Evolutionary conservation across 2,329 filamentous ascomycete genomes (phyloP).

Genomic region (Penicillium concentricum): DNA sequence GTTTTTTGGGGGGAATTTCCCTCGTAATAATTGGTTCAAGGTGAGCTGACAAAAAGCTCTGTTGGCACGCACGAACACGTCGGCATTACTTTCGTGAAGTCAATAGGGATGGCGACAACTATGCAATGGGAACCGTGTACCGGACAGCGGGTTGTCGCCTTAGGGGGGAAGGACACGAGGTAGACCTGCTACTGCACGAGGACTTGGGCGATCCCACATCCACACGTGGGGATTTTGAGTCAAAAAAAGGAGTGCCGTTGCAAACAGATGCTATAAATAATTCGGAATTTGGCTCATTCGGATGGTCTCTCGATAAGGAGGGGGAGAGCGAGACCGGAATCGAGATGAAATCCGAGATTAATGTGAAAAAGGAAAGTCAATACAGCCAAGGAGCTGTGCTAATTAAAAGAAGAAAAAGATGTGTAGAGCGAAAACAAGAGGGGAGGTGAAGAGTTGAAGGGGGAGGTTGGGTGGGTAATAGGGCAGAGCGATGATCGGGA

Average conservation of each 20-base stretch:
- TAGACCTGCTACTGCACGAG: slow-evolving; percentile 37
- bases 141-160: slow-evolving; percentile 27
- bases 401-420: slow-evolving; percentile 2
- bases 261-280: slow-evolving; percentile 17
- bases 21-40: slow-evolving; percentile 18
- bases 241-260: slow-evolving; percentile 17
- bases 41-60: slow-evolving; percentile 27
- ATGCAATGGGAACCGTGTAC: slow-evolving; percentile 24
- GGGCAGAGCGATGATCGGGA: slow-evolving; percentile 24
- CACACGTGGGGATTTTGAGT: slow-evolving; percentile 17
- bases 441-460: slow-evolving; percentile 10
- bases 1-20: slow-evolving; percentile 4
- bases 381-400: not conserved
- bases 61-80: slow-evolving; percentile 25
- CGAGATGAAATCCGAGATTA: slow-evolving; percentile 2
- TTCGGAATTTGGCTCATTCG: slow-evolving; percentile 10
- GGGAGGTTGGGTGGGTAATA: slow-evolving; percentile 15
- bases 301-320: slow-evolving; percentile 7
- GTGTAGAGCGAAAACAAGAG: slow-evolving; percentile 8
- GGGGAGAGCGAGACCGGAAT: slow-evolving; percentile 6
- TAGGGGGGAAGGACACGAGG: slow-evolving; percentile 16
- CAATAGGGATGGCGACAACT: slow-evolving; percentile 15
- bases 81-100: slow-evolving; percentile 34
- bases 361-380: slow-evolving; percentile 9
- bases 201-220: slow-evolving; percentile 13